phyloP scores from a whole-genome alignment of 2,329 filamentous ascomycete species.

The Monosporascus ibericus region DNA sequence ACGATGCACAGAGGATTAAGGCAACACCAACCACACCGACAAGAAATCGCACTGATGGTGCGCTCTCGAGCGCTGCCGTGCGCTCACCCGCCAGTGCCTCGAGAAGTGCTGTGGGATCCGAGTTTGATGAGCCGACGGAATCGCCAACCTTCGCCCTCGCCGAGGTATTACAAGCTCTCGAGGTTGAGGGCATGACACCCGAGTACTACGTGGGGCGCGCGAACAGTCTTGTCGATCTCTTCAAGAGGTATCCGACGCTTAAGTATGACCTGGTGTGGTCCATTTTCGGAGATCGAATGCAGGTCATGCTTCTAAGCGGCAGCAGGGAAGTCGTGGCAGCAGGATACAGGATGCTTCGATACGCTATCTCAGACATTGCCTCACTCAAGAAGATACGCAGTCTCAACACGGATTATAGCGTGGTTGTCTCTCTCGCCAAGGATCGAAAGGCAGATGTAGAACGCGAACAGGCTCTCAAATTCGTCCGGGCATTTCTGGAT shows the following conservation, averaged over 20 bases:
- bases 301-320: conserved; percentile 92
- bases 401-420: conserved; percentile 86
- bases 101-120: conserved; percentile 50
- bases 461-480: conserved; percentile 93
- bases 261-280: conserved; percentile 98
- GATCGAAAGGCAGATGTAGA: conserved; percentile 96
- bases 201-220: conserved; percentile 94
- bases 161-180: conserved; percentile 84
- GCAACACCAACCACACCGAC: conserved; percentile 44
- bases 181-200: conserved; percentile 78
- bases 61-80: conserved; percentile 39
- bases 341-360: conserved; percentile 87
- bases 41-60: conserved; percentile 42
- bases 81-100: conserved; percentile 54
- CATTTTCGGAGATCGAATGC: conserved; percentile 87
- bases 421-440: conserved; percentile 87
- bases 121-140: conserved; percentile 65
- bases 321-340: conserved; percentile 93
- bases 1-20: conserved; percentile 50
- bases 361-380: conserved; percentile 85
- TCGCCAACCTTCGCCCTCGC: conserved; percentile 88
- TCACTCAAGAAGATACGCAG: conserved; percentile 84
- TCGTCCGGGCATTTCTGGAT: conserved; percentile 89
- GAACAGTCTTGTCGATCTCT: conserved; percentile 91
- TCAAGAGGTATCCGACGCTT: conserved; percentile 84